Conservation (phyloP, 345 rosid genomes). For the Linum tenue region DNA sequence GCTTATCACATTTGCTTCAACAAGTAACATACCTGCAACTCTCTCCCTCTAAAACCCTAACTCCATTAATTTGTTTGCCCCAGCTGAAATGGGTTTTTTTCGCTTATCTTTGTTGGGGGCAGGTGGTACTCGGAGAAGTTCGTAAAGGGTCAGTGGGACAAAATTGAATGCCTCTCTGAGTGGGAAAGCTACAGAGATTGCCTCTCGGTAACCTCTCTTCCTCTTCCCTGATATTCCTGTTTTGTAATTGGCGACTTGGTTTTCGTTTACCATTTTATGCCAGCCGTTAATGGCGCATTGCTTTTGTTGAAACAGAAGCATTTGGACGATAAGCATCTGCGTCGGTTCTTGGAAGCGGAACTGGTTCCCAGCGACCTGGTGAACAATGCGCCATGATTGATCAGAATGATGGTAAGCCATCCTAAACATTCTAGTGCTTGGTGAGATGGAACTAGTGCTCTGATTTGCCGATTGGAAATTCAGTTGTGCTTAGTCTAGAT, state of each 20-base stretch:
- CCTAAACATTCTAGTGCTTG: too few relatives aligned
- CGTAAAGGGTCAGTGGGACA: constrained; percentile 74
- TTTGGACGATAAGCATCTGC: constrained; percentile 64
- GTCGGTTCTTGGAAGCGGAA: constrained; percentile 66
- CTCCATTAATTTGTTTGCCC: not conserved
- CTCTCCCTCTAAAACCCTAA: constrained; percentile 1
- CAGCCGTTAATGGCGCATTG: not conserved
- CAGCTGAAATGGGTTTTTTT: not conserved
- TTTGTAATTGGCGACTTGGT: not conserved
- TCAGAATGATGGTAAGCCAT: too few relatives aligned
- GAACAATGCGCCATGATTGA: constrained; percentile 4
- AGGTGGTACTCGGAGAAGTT: constrained; percentile 91
- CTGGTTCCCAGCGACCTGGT: constrained; percentile 19
- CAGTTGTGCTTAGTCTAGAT: too few relatives aligned
- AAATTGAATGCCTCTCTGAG: constrained; percentile 58
- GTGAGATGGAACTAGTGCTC: too few relatives aligned
- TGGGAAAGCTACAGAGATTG: constrained; percentile 77
- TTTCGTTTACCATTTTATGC: not conserved
- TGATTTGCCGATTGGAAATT: too few relatives aligned
- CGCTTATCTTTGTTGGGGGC: not conserved
- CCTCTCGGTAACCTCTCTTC: constrained; percentile 44
- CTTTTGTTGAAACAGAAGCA: constrained; percentile 37
- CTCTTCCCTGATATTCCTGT: not conserved
- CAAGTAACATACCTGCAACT: constrained; percentile 25
- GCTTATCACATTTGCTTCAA: constrained; percentile 84